Evolutionary conservation across 225 moss, liverwort and hornwort species (phyloP), one percentile per base, ranked within the genome.

Genomic region (Bryoerythrophyllum caledonicum): DNA sequence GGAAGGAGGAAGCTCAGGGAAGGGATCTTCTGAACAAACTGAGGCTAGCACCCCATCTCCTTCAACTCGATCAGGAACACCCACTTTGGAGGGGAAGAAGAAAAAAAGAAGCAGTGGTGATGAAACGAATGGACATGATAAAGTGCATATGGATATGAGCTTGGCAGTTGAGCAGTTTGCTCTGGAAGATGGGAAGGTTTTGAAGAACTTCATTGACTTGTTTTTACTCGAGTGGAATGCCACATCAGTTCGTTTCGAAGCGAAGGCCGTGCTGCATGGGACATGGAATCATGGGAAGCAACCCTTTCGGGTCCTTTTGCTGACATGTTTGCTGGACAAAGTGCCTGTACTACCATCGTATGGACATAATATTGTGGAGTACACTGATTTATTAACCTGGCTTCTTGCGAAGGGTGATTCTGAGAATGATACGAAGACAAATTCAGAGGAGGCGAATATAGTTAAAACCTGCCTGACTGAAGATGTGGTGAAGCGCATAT

Each of bases 261-360:
- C 99, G 28, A 99, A 95, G 76, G 85, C 86, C 35, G 93, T 99
- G 59, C 78, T 99, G 54, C 90, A 95, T 72, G 95, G 95, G 80
- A 93, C 95, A 32, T 99, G 99, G 99, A 93, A 99, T 82, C 93
- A 99, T 90, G 99, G 95, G 60, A 95, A 88, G 83, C 91, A 93
- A 58, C 77, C 81, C 37, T 99, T 99, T 67, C 91, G 99, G n/a
- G 79, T 88, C 56, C 87, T 93, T 72, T 78, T 99, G 80, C 71
- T 99, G 79, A 89, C 81, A 70, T 86, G 87, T 32, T 83, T 99
- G 73, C 79, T 99, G 75, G 92, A 90, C 74, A 99, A 89, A 77
- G 85, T 99, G 32, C 81, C 83, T 44, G 72, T 88, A 32, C 79
- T 95, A 73, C 95, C 99, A 76, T 92, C 99, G 13, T 99, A 92